These are phyloP conservation scores for Amanita muscaria DNA, from an alignment of 768 basidiomycete genomes.

Conservation along the genomic window DNA sequence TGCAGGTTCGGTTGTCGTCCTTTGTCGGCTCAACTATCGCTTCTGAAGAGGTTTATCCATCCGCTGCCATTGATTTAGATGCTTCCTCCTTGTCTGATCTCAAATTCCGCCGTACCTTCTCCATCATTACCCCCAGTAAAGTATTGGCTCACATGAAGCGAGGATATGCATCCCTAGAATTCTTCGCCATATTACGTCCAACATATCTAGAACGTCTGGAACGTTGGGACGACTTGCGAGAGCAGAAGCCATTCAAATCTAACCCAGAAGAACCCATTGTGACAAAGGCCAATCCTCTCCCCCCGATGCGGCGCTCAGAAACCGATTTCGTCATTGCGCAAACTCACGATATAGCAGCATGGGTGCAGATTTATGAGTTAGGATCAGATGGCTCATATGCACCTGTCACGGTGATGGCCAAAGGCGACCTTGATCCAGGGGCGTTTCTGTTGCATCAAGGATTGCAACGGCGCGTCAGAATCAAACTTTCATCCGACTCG, in stretches of 20 bases:
- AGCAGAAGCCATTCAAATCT: slow-evolving; percentile 47
- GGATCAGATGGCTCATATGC: slow-evolving; percentile 76
- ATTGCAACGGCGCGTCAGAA: slow-evolving; percentile 71
- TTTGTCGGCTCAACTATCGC: slow-evolving; percentile 64
- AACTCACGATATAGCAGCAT: slow-evolving; percentile 83
- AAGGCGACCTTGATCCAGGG: slow-evolving; percentile 70
- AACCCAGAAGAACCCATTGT: slow-evolving; percentile 29
- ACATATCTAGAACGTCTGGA: slow-evolving; percentile 86
- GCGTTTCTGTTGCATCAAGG: slow-evolving; percentile 90
- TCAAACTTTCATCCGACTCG: slow-evolving; percentile 80
- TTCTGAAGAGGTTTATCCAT: slow-evolving; percentile 79
- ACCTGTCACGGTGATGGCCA: slow-evolving; percentile 76
- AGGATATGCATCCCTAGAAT: slow-evolving; percentile 81
- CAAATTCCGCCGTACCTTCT: slow-evolving; percentile 77
- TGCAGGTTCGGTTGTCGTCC: slow-evolving; percentile 83
- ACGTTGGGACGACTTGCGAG: slow-evolving; percentile 90
- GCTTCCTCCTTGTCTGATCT: slow-evolving; percentile 64
- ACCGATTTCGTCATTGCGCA: slow-evolving; percentile 85
- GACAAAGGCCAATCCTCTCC: slow-evolving; percentile 33
- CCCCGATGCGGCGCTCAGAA: slow-evolving; percentile 88
- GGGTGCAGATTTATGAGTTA: slow-evolving; percentile 81
- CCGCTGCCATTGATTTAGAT: slow-evolving; percentile 67
- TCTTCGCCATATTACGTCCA: slow-evolving; percentile 76
- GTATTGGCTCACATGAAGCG: slow-evolving; percentile 63
- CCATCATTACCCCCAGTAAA: slow-evolving; percentile 65